phyloP scores from a whole-genome alignment of 148 eudicot genomes.

The Rhododendron mucronatum region DNA sequence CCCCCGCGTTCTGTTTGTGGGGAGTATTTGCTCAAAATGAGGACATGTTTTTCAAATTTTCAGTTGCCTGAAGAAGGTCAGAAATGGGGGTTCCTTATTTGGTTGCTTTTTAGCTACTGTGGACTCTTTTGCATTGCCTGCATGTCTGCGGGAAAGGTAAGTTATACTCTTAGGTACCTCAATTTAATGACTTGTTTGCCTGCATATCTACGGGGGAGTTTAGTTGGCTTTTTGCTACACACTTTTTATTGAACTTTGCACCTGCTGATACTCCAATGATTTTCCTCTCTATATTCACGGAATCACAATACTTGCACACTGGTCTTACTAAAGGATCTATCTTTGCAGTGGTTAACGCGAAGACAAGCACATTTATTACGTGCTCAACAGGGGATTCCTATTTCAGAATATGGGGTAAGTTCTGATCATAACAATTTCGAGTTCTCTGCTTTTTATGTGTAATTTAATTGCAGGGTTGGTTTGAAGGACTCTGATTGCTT shows the following conservation, averaged over 20 bases:
- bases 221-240: background rate
- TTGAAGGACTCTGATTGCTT: background rate
- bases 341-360: constrained; percentile 64
- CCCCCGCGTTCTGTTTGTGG: background rate
- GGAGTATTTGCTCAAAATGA: background rate
- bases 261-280: background rate
- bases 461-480: background rate
- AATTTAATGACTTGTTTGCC: background rate
- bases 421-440: background rate
- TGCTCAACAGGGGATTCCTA: constrained; percentile 87
- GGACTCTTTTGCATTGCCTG: constrained; percentile 84
- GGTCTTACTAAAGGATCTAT: background rate
- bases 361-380: constrained; percentile 78
- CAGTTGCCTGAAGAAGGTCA: constrained; percentile 97
- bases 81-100: constrained; percentile 94
- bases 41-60: constrained; percentile 22
- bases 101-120: constrained; percentile 93
- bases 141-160: constrained; percentile 75
- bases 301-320: background rate
- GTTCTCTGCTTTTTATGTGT: background rate
- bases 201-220: background rate
- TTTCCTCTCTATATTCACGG: background rate
- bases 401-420: constrained; percentile 87
- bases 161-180: background rate
- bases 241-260: background rate